phyloP scores from a whole-genome alignment of 805 yeast genomes.

The Saturnispora ahearnii region DNA sequence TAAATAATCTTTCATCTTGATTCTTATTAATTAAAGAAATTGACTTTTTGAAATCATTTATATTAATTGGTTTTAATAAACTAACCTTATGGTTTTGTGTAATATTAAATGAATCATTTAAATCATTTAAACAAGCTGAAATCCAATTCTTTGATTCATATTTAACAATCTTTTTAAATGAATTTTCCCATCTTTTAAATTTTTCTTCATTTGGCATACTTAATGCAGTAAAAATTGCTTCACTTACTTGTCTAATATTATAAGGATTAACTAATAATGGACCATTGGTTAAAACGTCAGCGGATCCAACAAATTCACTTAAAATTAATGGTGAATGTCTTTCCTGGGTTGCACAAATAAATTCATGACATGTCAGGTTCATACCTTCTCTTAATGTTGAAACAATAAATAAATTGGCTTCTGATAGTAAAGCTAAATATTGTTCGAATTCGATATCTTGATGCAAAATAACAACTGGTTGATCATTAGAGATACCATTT shows the following conservation, averaged over 20 bases:
- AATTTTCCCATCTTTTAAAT: conserved; percentile 48
- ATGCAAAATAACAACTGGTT: conserved; percentile 79
- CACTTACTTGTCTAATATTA: conserved; percentile 62
- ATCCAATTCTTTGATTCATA: conserved; percentile 79
- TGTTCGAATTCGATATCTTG: conserved; percentile 87
- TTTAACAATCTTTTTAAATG: conserved; percentile 48
- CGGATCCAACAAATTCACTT: conserved; percentile 94
- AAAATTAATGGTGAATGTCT: conserved; percentile 74
- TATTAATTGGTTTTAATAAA: conserved; percentile 21
- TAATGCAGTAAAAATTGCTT: conserved; percentile 55
- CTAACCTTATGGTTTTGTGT: conserved; percentile 21
- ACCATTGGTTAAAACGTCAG: conserved; percentile 62
- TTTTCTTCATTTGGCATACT: conserved; percentile 57
- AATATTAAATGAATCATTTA: conserved; percentile 42
- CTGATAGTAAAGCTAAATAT: conserved; percentile 74
- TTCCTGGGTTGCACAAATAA: conserved; percentile 61
- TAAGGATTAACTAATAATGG: conserved; percentile 84
- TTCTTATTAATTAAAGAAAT: conserved; percentile 23
- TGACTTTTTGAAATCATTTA: conserved; percentile 29
- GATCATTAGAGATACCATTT: conserved; percentile 61
- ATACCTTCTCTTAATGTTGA: conserved; percentile 93
- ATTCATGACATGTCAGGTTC: conserved; percentile 95
- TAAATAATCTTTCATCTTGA: conserved; percentile 34
- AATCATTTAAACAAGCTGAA: conserved; percentile 40
- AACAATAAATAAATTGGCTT: conserved; percentile 82